These are phyloP conservation scores for Tulasnella calospora DNA, from an alignment of 768 basidiomycete species.

Conservation along the genomic window DNA sequence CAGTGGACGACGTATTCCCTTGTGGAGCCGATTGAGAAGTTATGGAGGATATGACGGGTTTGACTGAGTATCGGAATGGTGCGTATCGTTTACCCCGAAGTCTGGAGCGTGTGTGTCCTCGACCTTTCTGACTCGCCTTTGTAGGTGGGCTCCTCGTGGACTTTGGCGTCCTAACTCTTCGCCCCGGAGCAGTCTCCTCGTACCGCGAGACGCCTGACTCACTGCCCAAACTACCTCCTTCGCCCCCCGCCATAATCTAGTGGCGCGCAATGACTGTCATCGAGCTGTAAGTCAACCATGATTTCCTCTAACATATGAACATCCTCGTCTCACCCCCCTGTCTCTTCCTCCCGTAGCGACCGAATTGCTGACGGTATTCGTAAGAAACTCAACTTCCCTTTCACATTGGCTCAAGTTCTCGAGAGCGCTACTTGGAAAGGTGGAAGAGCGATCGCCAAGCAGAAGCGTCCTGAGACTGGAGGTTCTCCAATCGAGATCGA, in stretches of 20 bases:
- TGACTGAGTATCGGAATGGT: conserved; percentile 96
- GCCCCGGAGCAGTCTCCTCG: conserved; percentile 45
- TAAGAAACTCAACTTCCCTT: conserved; percentile 46
- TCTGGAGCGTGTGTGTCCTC: neutral
- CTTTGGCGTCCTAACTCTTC: conserved; percentile 69
- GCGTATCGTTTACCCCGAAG: conserved; percentile 14
- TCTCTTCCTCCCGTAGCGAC: conserved; percentile 56
- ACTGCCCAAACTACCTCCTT: conserved; percentile 62
- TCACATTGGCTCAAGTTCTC: conserved; percentile 80
- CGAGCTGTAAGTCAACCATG: conserved; percentile 57
- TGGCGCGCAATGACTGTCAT: conserved; percentile 97
- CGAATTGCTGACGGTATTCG: conserved; percentile 71
- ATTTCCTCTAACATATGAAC: neutral
- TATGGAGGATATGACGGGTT: conserved; percentile 77
- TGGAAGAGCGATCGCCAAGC: conserved; percentile 84
- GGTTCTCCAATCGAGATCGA: conserved; percentile 84
- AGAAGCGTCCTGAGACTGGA: conserved; percentile 62
- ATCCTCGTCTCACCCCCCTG: neutral
- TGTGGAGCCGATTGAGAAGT: conserved; percentile 80
- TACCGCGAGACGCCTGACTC: conserved; percentile 46
- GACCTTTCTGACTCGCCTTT: neutral
- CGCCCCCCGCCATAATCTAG: conserved; percentile 89
- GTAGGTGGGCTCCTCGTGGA: conserved; percentile 85
- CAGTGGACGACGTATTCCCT: conserved; percentile 92
- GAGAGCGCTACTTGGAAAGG: conserved; percentile 98